These are phyloP conservation scores for Colletotrichum sp. DNA, from an alignment of 2,329 filamentous ascomycete species.

Conservation along the genomic window DNA sequence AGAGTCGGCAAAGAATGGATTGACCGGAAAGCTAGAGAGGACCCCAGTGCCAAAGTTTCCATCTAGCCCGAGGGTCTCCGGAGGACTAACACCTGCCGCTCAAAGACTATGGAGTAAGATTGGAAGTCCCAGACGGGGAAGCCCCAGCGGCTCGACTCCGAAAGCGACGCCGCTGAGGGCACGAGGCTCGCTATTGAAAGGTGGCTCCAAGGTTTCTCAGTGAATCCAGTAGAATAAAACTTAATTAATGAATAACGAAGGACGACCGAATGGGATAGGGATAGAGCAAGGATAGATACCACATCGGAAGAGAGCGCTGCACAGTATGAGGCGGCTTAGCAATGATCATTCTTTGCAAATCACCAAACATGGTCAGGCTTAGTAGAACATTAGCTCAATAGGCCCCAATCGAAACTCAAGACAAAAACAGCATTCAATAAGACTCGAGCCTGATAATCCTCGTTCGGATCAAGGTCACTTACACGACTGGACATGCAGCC, in stretches of 20 bases:
- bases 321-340: background rate
- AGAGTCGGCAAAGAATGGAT: slow-evolving; percentile 61
- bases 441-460: background rate
- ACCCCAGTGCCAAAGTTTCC: slow-evolving; percentile 74
- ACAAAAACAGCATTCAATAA: background rate
- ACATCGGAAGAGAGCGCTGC: background rate
- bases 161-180: slow-evolving; percentile 42
- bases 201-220: slow-evolving; percentile 27
- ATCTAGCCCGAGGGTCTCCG: slow-evolving; percentile 64
- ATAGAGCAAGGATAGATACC: background rate
- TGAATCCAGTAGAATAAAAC: slow-evolving; percentile 13
- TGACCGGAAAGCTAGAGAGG: slow-evolving; percentile 62
- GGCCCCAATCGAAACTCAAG: background rate
- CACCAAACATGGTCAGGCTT: background rate
- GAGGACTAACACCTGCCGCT: slow-evolving; percentile 75
- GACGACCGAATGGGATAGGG: background rate
- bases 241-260: background rate
- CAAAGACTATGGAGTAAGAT: slow-evolving; percentile 71
- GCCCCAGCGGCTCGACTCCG: slow-evolving; percentile 36
- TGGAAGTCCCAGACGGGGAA: slow-evolving; percentile 44
- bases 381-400: background rate
- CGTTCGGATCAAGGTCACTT: background rate
- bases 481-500: background rate
- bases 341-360: background rate
- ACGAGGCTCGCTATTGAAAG: slow-evolving; percentile 42